phyloP scores from a whole-genome alignment of 768 basidiomycete species.

The Podaxis rugospora region DNA sequence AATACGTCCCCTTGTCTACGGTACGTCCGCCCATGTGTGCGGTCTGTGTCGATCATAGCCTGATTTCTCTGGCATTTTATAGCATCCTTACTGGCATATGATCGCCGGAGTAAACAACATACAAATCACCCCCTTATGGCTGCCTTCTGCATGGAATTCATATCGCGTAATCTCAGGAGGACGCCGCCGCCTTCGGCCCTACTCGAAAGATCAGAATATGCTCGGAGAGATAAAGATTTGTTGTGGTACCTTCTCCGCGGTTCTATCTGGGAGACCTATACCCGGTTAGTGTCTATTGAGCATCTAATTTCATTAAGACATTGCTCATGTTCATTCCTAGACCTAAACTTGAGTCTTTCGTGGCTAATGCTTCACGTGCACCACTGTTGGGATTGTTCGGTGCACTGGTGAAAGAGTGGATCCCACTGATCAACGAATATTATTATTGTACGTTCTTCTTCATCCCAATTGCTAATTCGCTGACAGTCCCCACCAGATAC shows the following conservation, averaged over 20 bases:
- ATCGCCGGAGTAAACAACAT: conserved; percentile 28
- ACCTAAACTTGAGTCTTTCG: conserved; percentile 69
- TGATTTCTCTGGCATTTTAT: conserved; percentile 2
- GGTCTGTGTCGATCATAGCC: conserved; percentile 10
- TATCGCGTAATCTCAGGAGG: conserved; percentile 73
- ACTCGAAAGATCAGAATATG: conserved; percentile 76
- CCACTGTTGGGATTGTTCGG: conserved; percentile 69
- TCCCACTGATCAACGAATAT: conserved; percentile 85
- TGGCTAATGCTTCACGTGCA: conserved; percentile 44
- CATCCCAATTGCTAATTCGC: not conserved
- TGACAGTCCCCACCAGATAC: conserved; percentile 26
- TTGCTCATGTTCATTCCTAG: conserved; percentile 32
- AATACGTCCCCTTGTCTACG: conserved; percentile 73
- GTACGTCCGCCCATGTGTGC: conserved; percentile 31
- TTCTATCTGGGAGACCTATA: conserved; percentile 79
- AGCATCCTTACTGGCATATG: conserved; percentile 40
- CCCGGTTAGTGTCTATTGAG: conserved; percentile 42
- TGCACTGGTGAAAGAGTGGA: conserved; percentile 77
- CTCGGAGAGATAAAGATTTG: conserved; percentile 76
- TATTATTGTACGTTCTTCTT: conserved; percentile 72
- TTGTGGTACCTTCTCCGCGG: conserved; percentile 85
- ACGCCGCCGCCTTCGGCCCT: conserved; percentile 54
- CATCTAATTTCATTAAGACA: conserved; percentile 3
- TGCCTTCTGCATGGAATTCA: conserved; percentile 63
- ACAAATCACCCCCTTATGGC: conserved; percentile 62